These are phyloP conservation scores for Cladosporium sphaerospermum DNA, from an alignment of 2,329 filamentous ascomycete genomes.

Conservation along the genomic window DNA sequence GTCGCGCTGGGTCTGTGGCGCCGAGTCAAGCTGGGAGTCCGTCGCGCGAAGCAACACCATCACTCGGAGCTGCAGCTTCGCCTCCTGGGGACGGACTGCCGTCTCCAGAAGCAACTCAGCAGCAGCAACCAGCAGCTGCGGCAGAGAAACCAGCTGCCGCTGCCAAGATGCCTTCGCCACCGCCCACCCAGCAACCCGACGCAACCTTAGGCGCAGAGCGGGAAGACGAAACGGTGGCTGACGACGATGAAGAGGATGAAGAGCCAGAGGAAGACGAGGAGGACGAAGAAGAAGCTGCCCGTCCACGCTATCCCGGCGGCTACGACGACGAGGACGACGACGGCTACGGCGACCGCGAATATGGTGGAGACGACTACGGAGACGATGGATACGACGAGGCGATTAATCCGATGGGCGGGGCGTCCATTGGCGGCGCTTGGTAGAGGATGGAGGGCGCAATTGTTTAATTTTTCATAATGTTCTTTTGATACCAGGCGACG, in stretches of 20 bases:
- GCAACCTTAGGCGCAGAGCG: slow-evolving; percentile 7
- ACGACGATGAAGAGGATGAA: slow-evolving; percentile 14
- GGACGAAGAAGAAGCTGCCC: slow-evolving; percentile 12
- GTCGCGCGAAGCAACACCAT: slow-evolving; percentile 5
- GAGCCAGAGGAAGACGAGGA: slow-evolving; percentile 12
- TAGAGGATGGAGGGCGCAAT: not conserved
- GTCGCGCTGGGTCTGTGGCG: slow-evolving; percentile 12
- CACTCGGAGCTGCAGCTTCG: slow-evolving; percentile 11
- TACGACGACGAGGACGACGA: slow-evolving; percentile 19
- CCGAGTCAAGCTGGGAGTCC: slow-evolving; percentile 5
- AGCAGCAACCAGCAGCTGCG: slow-evolving; percentile 7
- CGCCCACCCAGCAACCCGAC: slow-evolving; percentile 4
- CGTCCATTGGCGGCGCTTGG: slow-evolving; percentile 7
- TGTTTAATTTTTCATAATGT: not conserved
- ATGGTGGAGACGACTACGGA: slow-evolving; percentile 17
- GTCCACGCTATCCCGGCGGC: slow-evolving; percentile 5
- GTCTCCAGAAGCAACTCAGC: slow-evolving; percentile 14
- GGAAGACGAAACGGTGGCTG: slow-evolving; percentile 12
- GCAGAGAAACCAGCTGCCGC: not conserved
- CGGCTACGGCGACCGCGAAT: slow-evolving; percentile 16
- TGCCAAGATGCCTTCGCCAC: not conserved
- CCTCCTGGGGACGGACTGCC: slow-evolving; percentile 10
- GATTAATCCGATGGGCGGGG: slow-evolving; percentile 5
- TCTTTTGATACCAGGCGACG: slow-evolving; percentile 7
- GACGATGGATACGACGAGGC: slow-evolving; percentile 20